A percentile compares a stretch with the other conserved stretches of the same genome.
Evolutionary conservation across 306 rosid species (phyloP).

Genomic region (Bauhinia variegata): DNA sequence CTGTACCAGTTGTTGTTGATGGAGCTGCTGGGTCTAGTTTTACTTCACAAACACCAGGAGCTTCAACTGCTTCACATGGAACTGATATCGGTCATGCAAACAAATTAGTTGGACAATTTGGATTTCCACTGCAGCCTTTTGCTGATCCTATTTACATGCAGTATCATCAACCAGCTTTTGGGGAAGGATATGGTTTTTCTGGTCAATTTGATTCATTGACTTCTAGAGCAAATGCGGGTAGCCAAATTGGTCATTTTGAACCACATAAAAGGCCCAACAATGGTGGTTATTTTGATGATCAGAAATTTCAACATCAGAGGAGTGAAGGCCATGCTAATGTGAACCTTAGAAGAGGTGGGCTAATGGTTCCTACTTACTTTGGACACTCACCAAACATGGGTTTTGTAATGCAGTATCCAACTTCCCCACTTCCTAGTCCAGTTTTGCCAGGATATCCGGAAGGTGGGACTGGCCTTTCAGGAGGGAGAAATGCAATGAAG

Average conservation of each 20-base stretch:
- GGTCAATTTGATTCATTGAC: conserved; percentile 43
- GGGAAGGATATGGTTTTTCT: conserved; percentile 51
- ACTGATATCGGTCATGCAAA: conserved; percentile 50
- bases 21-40: conserved; percentile 51
- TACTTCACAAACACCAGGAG: conserved; percentile 43
- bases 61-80: conserved; percentile 48
- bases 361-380: conserved; percentile 48
- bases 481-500: conserved; percentile 55
- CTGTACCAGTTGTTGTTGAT: conserved; percentile 51
- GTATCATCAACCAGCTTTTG: conserved; percentile 50
- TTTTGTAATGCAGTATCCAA: conserved; percentile 46
- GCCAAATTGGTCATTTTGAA: conserved; percentile 42
- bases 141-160: conserved; percentile 57
- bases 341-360: conserved; percentile 56
- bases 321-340: conserved; percentile 38
- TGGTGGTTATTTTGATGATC: conserved; percentile 50
- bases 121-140: conserved; percentile 53
- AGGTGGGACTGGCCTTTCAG: conserved; percentile 43
- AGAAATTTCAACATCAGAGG: conserved; percentile 46
- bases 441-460: conserved; percentile 47
- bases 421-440: conserved; percentile 51
- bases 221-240: conserved; percentile 41
- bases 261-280: conserved; percentile 38
- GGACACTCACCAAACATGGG: conserved; percentile 54
- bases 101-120: conserved; percentile 52